Percentiles rank a stretch among this genome's conserved stretches.
Evolutionary conservation across 306 rosid species (phyloP).

Genomic region (Quercus gilva): DNA sequence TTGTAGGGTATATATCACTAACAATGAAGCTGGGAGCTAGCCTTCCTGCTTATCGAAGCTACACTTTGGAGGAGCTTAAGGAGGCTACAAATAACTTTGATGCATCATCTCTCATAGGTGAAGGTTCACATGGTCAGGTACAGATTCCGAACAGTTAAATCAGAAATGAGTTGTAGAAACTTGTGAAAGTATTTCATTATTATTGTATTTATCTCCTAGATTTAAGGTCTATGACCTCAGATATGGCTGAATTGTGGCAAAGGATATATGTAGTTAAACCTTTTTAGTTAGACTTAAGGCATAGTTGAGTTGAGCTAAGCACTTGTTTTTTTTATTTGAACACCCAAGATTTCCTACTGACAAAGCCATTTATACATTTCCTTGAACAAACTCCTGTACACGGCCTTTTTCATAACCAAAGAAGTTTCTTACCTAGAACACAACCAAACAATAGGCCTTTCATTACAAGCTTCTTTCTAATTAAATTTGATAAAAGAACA

Average conservation of each 20-base stretch:
- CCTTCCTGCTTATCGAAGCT: conserved; percentile 84
- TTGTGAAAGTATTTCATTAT: not conserved
- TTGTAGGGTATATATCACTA: conserved; percentile 76
- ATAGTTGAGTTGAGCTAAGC: not conserved
- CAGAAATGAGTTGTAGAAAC: not conserved
- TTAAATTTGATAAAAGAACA: not conserved
- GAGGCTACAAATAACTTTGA: conserved; percentile 88
- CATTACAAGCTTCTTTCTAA: not conserved
- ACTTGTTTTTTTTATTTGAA: not conserved
- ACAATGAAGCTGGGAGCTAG: conserved; percentile 91
- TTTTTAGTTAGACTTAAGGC: not conserved
- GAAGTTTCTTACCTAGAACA: too few species aligned
- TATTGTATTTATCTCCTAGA: not conserved
- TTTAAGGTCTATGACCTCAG: not conserved
- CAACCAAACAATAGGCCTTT: too few species aligned
- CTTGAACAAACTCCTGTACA: not conserved
- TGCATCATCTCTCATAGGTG: conserved; percentile 56
- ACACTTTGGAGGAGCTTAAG: conserved; percentile 76
- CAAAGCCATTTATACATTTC: not conserved
- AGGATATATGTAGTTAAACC: not conserved
- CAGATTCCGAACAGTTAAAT: not conserved
- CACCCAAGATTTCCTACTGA: not conserved
- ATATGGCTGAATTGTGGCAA: not conserved
- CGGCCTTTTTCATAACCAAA: too few species aligned
- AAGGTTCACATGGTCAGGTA: conserved; percentile 73